phyloP scores from a whole-genome alignment of 2,329 filamentous ascomycete genomes.

The Mycogone perniciosa region DNA sequence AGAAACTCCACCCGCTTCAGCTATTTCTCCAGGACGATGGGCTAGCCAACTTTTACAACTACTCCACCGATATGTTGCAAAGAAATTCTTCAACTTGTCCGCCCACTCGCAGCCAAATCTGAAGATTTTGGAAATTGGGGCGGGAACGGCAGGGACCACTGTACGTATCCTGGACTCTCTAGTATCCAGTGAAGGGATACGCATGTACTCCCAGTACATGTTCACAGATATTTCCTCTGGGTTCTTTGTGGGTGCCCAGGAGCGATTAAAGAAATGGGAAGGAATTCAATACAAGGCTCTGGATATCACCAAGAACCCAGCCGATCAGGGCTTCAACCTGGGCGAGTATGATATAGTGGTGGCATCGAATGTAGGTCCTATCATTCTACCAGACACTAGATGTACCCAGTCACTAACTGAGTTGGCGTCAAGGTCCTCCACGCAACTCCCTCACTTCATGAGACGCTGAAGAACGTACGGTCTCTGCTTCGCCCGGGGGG shows the following conservation, averaged over 20 bases:
- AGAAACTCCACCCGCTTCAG: background rate
- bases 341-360: conserved; percentile 10
- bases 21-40: background rate
- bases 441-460: background rate
- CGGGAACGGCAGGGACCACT: conserved; percentile 31
- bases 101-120: conserved; percentile 11
- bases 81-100: conserved; percentile 1
- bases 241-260: conserved; percentile 19
- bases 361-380: conserved; percentile 3
- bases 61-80: background rate
- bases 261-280: conserved; percentile 12
- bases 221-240: conserved; percentile 21
- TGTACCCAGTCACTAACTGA: too few relatives aligned
- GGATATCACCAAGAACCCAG: conserved; percentile 17
- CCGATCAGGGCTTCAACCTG: conserved; percentile 9
- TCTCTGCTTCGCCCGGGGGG: conserved; percentile 3
- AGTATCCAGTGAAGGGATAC: background rate
- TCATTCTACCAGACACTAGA: conserved; percentile 1
- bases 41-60: background rate
- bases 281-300: conserved; percentile 18
- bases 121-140: conserved; percentile 25
- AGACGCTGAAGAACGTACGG: background rate
- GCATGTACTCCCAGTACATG: conserved; percentile 16
- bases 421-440: background rate
- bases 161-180: conserved; percentile 18